These are phyloP conservation scores for Starmera quercuum DNA, from an alignment of 805 yeast genomes.

Conservation along the genomic window DNA sequence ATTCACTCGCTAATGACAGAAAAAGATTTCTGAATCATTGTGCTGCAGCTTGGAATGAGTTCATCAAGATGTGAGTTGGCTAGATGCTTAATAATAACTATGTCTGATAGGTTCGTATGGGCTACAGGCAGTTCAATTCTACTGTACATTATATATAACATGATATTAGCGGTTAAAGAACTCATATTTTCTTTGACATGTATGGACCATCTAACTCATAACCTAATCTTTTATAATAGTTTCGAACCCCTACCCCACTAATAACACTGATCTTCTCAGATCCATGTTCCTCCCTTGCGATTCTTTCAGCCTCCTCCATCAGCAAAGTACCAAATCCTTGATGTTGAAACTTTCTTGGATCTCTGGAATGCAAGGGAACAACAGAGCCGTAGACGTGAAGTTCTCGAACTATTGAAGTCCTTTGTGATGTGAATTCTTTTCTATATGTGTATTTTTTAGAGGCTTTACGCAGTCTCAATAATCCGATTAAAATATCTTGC, in stretches of 20 bases:
- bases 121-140: no score
- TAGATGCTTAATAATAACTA: no score
- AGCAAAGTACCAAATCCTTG: constrained; percentile 96
- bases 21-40: constrained; percentile 25
- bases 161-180: no score
- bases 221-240: constrained; percentile 89
- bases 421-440: constrained; percentile 77
- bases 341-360: constrained; percentile 97
- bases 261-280: constrained; percentile 87
- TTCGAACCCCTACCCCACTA: constrained; percentile 96
- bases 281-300: constrained; percentile 92
- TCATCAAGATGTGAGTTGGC: no score
- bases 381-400: constrained; percentile 96
- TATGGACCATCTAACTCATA: constrained; percentile 91
- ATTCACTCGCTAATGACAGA: constrained; percentile 12
- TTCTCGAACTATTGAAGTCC: constrained; percentile 92
- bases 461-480: constrained; percentile 81
- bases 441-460: constrained; percentile 84
- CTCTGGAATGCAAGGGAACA: constrained; percentile 92
- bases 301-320: constrained; percentile 98
- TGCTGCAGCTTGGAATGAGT: constrained; percentile 28
- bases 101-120: no score
- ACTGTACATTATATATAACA: no score
- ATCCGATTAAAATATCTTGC: constrained; percentile 90
- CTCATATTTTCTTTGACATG: constrained; percentile 96